A percentile compares a stretch with the other conserved stretches of the same genome.
Evolutionary conservation across 805 yeast species (phyloP).

Genomic region (Priceomyces castillae): DNA sequence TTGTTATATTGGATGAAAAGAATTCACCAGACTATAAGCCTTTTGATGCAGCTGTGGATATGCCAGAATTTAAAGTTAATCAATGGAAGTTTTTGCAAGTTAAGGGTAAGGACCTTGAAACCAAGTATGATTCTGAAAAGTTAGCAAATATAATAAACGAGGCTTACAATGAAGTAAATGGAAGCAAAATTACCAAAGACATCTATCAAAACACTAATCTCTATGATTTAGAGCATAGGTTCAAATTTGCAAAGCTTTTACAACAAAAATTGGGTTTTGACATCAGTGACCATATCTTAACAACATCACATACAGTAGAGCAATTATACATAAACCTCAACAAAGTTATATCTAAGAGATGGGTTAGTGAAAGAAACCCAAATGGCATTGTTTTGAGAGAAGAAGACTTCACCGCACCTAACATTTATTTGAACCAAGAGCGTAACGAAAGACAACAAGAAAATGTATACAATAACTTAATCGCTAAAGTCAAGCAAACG

Average conservation of each 20-base stretch:
- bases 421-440: slow-evolving; percentile 53
- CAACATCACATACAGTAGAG: slow-evolving; percentile 38
- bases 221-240: slow-evolving; percentile 48
- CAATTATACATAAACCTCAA: slow-evolving; percentile 38
- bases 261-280: slow-evolving; percentile 49
- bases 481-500: slow-evolving; percentile 42
- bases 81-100: slow-evolving; percentile 36
- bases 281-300: slow-evolving; percentile 50
- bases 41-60: slow-evolving; percentile 26
- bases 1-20: slow-evolving; percentile 32
- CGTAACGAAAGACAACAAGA: slow-evolving; percentile 46
- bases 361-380: slow-evolving; percentile 66
- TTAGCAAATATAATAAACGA: slow-evolving; percentile 23
- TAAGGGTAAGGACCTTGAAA: slow-evolving; percentile 24
- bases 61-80: slow-evolving; percentile 33
- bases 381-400: slow-evolving; percentile 64
- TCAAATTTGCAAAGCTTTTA: slow-evolving; percentile 46
- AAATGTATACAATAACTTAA: slow-evolving; percentile 44
- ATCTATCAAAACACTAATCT: slow-evolving; percentile 20
- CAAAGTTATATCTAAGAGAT: slow-evolving; percentile 39
- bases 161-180: slow-evolving; percentile 22
- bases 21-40: slow-evolving; percentile 33
- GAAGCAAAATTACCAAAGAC: slow-evolving; percentile 14
- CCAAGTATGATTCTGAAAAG: slow-evolving; percentile 22
- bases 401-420: slow-evolving; percentile 55